Evolutionary conservation across 208 protist species (phyloP).

Genomic region (Herpetomonas samuelpessoai): DNA sequence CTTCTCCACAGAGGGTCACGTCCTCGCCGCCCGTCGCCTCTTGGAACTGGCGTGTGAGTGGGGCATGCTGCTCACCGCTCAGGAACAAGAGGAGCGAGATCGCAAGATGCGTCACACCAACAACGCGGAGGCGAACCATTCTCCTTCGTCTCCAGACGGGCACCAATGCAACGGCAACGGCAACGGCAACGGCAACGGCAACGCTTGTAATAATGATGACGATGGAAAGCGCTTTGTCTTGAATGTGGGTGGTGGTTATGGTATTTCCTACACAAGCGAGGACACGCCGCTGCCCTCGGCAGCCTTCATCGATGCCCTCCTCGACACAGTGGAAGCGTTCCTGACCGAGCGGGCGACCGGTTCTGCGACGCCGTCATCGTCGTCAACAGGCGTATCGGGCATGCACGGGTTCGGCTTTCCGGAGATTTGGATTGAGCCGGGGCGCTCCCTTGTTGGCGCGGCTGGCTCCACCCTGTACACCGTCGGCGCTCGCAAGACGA

Average conservation of each 20-base stretch:
- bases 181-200: no score
- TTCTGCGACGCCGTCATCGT: background rate
- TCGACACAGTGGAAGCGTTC: slow-evolving; percentile 1
- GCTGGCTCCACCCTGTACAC: slow-evolving; percentile 14
- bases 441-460: slow-evolving; percentile 10
- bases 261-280: slow-evolving; percentile 7
- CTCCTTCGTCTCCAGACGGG: no score
- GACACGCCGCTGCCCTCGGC: background rate
- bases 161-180: no score
- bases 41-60: slow-evolving; percentile 5
- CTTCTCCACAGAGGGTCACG: slow-evolving; percentile 6
- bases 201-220: no score
- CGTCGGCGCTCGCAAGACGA: background rate
- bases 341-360: background rate
- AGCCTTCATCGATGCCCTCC: slow-evolving; percentile 3
- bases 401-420: background rate
- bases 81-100: background rate
- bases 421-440: slow-evolving; percentile 10
- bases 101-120: no score
- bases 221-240: slow-evolving; percentile 2
- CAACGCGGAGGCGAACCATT: no score
- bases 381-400: no score
- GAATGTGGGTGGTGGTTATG: slow-evolving; percentile 14
- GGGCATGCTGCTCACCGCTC: slow-evolving; percentile 4
- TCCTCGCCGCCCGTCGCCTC: slow-evolving; percentile 4